phyloP scores from a whole-genome alignment of 805 yeast genomes.

The Trichomonascus vanleenenianus region DNA sequence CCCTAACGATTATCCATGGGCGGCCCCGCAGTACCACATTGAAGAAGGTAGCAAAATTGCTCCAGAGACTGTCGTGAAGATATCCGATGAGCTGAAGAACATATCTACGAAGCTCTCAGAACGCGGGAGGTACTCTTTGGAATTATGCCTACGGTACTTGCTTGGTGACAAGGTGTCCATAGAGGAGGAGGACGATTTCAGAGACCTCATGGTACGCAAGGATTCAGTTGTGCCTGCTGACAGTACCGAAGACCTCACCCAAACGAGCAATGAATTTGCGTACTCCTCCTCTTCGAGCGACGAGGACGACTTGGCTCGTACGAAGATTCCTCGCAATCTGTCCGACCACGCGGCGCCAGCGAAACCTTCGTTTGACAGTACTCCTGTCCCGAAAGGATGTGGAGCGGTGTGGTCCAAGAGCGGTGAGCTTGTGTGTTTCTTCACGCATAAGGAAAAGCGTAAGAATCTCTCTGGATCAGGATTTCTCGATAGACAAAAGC shows the following conservation, averaged over 20 bases:
- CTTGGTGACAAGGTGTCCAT: slow-evolving; percentile 54
- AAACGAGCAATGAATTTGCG: slow-evolving; percentile 1
- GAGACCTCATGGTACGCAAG: too few relatives aligned
- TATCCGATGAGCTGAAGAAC: slow-evolving; percentile 43
- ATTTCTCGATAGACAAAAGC: slow-evolving; percentile 11
- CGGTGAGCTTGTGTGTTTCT: slow-evolving; percentile 78
- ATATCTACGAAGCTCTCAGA: slow-evolving; percentile 52
- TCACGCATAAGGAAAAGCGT: slow-evolving; percentile 39
- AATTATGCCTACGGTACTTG: slow-evolving; percentile 65
- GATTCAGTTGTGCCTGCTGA: background rate
- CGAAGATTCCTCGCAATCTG: too few relatives aligned
- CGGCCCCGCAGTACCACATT: slow-evolving; percentile 51
- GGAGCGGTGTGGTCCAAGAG: slow-evolving; percentile 82
- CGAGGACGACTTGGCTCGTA: slow-evolving; percentile 22
- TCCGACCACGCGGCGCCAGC: slow-evolving; percentile 6
- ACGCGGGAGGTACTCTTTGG: slow-evolving; percentile 62
- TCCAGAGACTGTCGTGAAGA: slow-evolving; percentile 40
- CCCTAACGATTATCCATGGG: slow-evolving; percentile 65
- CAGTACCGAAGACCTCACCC: background rate
- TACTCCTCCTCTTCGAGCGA: slow-evolving; percentile 10
- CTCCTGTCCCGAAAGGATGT: slow-evolving; percentile 89
- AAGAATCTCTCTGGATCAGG: slow-evolving; percentile 13
- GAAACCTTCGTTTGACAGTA: slow-evolving; percentile 51
- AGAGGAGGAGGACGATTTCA: slow-evolving; percentile 13
- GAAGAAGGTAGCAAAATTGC: slow-evolving; percentile 74